Conservation (phyloP, 305 asterid species). For the Lippia alba region DNA sequence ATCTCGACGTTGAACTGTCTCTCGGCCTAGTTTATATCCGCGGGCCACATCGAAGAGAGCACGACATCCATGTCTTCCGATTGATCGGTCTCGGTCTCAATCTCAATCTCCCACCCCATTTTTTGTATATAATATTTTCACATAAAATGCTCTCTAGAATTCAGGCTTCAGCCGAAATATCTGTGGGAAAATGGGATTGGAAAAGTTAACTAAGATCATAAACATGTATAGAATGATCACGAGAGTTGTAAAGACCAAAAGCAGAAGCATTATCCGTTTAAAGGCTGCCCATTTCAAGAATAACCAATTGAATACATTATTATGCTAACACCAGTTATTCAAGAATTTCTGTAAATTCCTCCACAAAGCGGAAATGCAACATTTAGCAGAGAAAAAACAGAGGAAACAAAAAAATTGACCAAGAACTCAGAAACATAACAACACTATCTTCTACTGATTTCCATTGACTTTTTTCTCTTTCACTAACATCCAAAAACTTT, state of each 20-base stretch:
- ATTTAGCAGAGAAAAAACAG: slow-evolving; percentile 8
- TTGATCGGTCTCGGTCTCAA: slow-evolving; percentile 43
- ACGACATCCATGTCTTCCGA: slow-evolving; percentile 62
- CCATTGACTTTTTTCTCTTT: too few species aligned
- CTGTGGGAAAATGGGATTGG: not conserved
- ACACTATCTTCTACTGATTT: not conserved
- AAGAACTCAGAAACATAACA: not conserved
- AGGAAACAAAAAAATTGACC: not conserved
- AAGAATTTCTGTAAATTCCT: not conserved
- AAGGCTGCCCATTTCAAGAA: slow-evolving; percentile 12
- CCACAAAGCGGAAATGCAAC: not conserved
- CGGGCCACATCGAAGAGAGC: slow-evolving; percentile 79
- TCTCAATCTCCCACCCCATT: slow-evolving; percentile 59
- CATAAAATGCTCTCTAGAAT: slow-evolving; percentile 16
- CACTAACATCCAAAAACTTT: too few species aligned
- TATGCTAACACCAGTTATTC: not conserved
- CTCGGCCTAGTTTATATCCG: slow-evolving; percentile 69
- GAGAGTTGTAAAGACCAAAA: slow-evolving; percentile 20
- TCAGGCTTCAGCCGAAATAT: slow-evolving; percentile 1
- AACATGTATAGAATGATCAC: not conserved
- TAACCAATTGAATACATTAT: not conserved
- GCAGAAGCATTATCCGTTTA: slow-evolving; percentile 2
- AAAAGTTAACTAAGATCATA: not conserved
- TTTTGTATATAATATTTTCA: slow-evolving; percentile 10
- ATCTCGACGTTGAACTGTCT: slow-evolving; percentile 64